Evolutionary conservation across 306 rosid genomes (phyloP).

Genomic region (Quercus engelmannii): DNA sequence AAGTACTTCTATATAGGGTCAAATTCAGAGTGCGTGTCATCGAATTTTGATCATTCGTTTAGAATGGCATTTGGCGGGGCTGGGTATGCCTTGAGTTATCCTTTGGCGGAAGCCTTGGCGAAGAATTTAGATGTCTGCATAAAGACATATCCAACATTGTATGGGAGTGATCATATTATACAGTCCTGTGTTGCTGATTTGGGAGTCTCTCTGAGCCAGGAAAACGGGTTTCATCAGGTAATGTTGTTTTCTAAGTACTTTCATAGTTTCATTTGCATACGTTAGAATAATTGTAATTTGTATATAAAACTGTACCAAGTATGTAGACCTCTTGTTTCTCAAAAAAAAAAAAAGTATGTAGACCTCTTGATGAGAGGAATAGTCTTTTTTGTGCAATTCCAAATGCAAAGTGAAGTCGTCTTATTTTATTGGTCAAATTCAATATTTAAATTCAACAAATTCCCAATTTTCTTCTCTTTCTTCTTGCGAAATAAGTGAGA

Average conservation of each 20-base stretch:
- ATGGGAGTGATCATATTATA: neutral
- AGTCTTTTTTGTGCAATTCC: no score
- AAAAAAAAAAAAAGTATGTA: no score
- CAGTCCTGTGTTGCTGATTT: conserved; percentile 1
- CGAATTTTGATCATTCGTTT: neutral
- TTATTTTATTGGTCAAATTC: no score
- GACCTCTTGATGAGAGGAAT: no score
- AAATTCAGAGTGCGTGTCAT: neutral
- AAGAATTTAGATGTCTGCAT: neutral
- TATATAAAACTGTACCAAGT: no score
- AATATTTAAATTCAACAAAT: no score
- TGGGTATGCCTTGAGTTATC: neutral
- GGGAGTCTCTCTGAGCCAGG: neutral
- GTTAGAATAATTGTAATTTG: no score
- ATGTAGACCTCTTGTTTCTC: no score
- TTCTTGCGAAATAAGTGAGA: no score
- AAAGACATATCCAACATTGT: neutral
- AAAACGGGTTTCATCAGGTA: conserved; percentile 1
- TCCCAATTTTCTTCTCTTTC: no score
- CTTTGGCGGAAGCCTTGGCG: neutral
- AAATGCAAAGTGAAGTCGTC: no score
- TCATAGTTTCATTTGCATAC: neutral
- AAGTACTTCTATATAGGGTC: conserved; percentile 1
- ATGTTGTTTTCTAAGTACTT: neutral
- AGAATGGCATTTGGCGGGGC: conserved; percentile 1